Evolutionary conservation across 176 grass and related monocot species (phyloP).

Genomic region (Aegilops speltoides): DNA sequence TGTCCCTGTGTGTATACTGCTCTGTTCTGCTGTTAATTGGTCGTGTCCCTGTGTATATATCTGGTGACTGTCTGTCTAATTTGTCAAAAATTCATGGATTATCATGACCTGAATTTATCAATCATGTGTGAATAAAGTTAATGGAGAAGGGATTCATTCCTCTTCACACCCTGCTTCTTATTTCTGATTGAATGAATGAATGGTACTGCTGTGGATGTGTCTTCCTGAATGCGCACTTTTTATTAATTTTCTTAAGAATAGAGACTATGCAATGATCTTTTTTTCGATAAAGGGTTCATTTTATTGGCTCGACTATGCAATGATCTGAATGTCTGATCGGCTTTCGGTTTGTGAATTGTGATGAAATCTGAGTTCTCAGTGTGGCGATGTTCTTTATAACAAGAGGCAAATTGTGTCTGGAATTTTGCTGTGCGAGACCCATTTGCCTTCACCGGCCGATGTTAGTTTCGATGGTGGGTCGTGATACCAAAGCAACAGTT

Average conservation of each 20-base stretch:
- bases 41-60: background rate
- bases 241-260: background rate
- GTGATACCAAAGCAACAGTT: no score
- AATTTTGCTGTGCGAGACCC: no score
- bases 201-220: background rate
- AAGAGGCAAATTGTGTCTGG: no score
- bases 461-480: no score
- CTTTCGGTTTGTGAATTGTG: background rate
- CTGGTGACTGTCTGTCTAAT: constrained; percentile 32
- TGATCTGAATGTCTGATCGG: background rate
- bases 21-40: background rate
- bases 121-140: constrained; percentile 37
- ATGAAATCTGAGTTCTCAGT: background rate
- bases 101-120: constrained; percentile 4
- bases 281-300: no score
- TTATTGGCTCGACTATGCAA: no score
- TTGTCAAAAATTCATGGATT: constrained; percentile 35
- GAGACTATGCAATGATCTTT: background rate
- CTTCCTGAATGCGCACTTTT: no score
- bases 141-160: constrained; percentile 29
- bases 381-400: background rate
- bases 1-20: constrained; percentile 27
- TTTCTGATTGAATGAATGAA: background rate
- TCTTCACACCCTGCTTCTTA: background rate
- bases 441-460: no score